Percentiles rank a stretch among this genome's conserved stretches.
These are phyloP conservation scores for Capsicum baccatum DNA, from an alignment of 257 asterid species.

Conservation along the genomic window DNA sequence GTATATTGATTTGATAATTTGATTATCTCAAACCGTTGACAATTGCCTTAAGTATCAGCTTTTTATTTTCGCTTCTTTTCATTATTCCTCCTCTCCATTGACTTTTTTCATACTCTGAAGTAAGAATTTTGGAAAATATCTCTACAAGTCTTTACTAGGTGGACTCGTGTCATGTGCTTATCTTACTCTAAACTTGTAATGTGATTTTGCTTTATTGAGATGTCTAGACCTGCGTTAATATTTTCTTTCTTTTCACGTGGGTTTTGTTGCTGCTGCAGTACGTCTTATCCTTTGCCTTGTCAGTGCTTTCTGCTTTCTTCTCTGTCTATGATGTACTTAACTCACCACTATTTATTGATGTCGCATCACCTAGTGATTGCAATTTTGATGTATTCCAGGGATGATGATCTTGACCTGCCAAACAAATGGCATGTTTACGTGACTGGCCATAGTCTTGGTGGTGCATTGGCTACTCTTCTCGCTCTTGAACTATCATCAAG, in stretches of 20 bases:
- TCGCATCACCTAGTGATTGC: conserved; percentile 8
- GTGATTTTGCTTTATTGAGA: background rate
- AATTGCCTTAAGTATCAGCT: background rate
- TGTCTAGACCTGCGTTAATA: background rate
- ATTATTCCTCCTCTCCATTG: background rate
- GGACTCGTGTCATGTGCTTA: background rate
- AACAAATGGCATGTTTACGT: conserved; percentile 85
- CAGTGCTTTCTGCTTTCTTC: background rate
- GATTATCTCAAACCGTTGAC: background rate
- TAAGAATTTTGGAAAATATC: background rate
- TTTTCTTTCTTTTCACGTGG: background rate
- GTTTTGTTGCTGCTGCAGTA: background rate
- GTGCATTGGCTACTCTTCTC: conserved; percentile 96
- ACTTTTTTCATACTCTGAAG: background rate
- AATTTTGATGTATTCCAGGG: conserved; percentile 48
- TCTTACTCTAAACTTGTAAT: background rate
- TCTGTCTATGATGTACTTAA: background rate
- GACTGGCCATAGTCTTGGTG: conserved; percentile 98
- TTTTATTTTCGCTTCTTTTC: background rate
- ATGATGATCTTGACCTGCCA: conserved; percentile 52
- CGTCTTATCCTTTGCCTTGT: conserved; percentile 11
- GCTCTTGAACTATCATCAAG: conserved; percentile 90
- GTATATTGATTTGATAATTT: background rate
- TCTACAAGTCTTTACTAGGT: conserved; percentile 7
- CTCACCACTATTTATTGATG: background rate